phyloP scores from a whole-genome alignment of 495 filamentous ascomycete species.

The Penicillium crystallinum region DNA sequence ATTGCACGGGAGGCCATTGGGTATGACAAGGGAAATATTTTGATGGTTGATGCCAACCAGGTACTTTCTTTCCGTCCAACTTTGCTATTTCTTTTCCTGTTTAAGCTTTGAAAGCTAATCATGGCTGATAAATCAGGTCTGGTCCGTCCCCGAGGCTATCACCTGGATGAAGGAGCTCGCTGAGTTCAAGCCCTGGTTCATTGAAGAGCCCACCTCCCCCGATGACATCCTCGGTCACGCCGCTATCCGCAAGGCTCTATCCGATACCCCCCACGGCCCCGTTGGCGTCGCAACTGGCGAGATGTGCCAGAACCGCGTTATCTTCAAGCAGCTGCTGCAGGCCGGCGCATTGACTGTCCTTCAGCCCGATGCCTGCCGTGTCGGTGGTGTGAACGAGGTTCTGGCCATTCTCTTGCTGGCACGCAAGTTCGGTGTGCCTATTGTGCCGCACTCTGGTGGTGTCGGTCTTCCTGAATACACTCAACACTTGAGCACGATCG shows the following conservation, averaged over 20 bases:
- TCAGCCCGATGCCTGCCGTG: conserved; percentile 86
- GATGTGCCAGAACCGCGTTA: conserved; percentile 93
- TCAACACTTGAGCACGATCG: conserved; percentile 88
- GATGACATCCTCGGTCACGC: conserved; percentile 90
- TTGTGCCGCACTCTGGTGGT: conserved; percentile 85
- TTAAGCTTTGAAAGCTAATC: not conserved
- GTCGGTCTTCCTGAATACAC: conserved; percentile 93
- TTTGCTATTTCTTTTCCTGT: not conserved
- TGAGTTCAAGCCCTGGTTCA: conserved; percentile 92
- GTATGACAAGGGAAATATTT: conserved; percentile 76
- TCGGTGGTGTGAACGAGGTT: conserved; percentile 91
- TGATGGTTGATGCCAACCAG: conserved; percentile 97
- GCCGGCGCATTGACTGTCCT: conserved; percentile 78
- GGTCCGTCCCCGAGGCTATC: conserved; percentile 89
- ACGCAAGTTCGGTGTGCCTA: conserved; percentile 74
- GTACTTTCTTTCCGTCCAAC: conserved; percentile 24
- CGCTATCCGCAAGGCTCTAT: conserved; percentile 72
- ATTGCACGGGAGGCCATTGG: conserved; percentile 83
- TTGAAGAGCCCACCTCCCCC: conserved; percentile 92
- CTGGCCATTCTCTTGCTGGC: conserved; percentile 88
- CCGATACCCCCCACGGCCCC: conserved; percentile 52
- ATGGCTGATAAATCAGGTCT: conserved; percentile 48
- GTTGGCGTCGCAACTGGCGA: conserved; percentile 90
- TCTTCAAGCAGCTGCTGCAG: conserved; percentile 89
- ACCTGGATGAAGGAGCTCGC: conserved; percentile 77